Evolutionary conservation across 306 rosid genomes (phyloP), one percentile per base, ranked within the genome.

Genomic region (Leucaena leucocephala): DNA sequence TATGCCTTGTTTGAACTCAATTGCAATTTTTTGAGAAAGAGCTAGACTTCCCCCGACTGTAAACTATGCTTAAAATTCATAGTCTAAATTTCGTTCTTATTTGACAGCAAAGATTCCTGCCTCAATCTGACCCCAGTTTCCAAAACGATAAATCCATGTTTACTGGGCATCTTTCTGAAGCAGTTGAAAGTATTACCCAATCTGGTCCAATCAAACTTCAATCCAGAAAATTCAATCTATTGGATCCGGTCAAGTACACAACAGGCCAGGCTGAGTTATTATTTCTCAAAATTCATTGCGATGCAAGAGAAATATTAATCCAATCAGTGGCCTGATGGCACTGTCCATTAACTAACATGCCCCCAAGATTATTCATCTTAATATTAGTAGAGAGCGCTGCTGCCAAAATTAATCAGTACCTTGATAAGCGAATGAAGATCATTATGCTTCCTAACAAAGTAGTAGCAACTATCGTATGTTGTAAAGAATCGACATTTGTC

Each of bases 381-480:
- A 27, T 71, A 71, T 42, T 21, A 71, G 62, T 22, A 58, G 35
- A 44, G 27, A 8, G 72, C 35, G 66, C 75, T 70, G 57, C 76
- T 27, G 68, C 68, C 68, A 22, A 50, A 71, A 80, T 40, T 77
- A 75, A 54, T 48, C 2, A 42, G 48, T 89, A 94, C 98, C 94
- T 90, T 81, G 91, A 90, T 63, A 94, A 65, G 78, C 94, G 94
- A 72, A 87, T 82, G 71, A 92, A 89, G 86, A 85, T 94, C 82
- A 94, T 87, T 50, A 90, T 86, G 89, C 97, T 94, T 86, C 98
- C 98, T 74, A 90, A 85, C 81, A 92, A 77, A 57, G 98, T 92
- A 80, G 94, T 89, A 65, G 91, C 93, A 79, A 92, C 84, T 22
- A 94, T 85, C 44, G 94, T 86, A 79, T 87, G 86, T 80, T 82